Percentiles rank a stretch among this genome's conserved stretches.
These are phyloP conservation scores for Russula brevipes DNA, from an alignment of 768 basidiomycete genomes.

Conservation along the genomic window DNA sequence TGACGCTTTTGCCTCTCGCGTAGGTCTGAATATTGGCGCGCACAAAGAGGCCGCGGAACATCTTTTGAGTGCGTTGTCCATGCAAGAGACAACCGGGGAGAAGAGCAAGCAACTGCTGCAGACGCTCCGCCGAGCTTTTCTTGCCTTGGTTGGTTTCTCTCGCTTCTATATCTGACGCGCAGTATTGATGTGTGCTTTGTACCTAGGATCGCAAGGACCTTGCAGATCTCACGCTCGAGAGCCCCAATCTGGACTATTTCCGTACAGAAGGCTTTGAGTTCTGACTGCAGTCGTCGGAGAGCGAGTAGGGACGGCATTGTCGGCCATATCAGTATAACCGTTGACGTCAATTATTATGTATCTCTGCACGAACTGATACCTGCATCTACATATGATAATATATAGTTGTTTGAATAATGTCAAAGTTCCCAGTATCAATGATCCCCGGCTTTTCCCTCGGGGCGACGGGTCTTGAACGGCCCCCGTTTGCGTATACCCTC, in stretches of 20 bases:
- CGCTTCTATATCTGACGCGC: not conserved
- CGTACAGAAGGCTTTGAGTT: slow-evolving; percentile 87
- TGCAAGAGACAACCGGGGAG: slow-evolving; percentile 68
- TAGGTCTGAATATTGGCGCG: slow-evolving; percentile 94
- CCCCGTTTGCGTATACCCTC: slow-evolving; percentile 54
- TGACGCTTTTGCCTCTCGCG: slow-evolving; percentile 10
- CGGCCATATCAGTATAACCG: not conserved
- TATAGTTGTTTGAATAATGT: not conserved
- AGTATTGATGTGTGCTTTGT: slow-evolving; percentile 3
- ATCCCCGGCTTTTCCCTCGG: slow-evolving; percentile 61
- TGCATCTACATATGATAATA: slow-evolving; percentile 2
- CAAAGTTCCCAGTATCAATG: slow-evolving; percentile 25
- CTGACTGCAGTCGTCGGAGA: slow-evolving; percentile 31
- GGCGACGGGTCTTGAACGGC: slow-evolving; percentile 63
- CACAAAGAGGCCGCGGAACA: slow-evolving; percentile 96
- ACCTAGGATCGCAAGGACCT: slow-evolving; percentile 73
- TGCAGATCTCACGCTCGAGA: slow-evolving; percentile 66
- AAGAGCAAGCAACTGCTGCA: slow-evolving; percentile 86
- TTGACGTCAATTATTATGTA: not conserved
- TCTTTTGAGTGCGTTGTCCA: slow-evolving; percentile 75
- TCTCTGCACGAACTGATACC: not conserved
- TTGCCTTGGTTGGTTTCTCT: slow-evolving; percentile 60
- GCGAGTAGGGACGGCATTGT: not conserved
- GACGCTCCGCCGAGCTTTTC: slow-evolving; percentile 77
- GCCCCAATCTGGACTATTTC: slow-evolving; percentile 65